Evolutionary conservation across 2,329 filamentous ascomycete genomes (phyloP), one percentile per base, ranked within the genome.

Genomic region (Monosporascus cannonballus): DNA sequence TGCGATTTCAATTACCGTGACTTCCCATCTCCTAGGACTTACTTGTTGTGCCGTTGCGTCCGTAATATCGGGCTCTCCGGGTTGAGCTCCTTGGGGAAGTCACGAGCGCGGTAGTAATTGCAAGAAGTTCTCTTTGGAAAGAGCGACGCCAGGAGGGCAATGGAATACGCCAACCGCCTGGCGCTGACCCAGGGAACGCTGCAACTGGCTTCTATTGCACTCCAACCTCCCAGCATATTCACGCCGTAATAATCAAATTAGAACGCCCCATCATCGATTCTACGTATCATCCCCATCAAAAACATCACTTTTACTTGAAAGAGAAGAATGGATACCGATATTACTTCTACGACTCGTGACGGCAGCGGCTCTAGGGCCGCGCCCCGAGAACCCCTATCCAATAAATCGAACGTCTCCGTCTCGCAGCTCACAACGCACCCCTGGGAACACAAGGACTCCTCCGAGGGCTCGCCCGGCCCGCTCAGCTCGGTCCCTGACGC

Each of bases 401-500:
- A 66, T 54, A 55, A 50, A 51, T 59, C 62, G 45, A 64, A 65
- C 56, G 44, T 60, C 47, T 53, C 25, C 49, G 55, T 24, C 55
- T 57, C 52, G 41, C 56, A 46, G 45, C 44, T 54, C 27, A 41
- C 49, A 45, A 34, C 44, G n/a, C 62, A 50, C 54, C 60, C 36
- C 49, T 73, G 54, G 67, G 64, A 50, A 50, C 65, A 47, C 65
- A 70, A 62, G 50, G 69, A 73, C 54, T 73, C 71, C 3, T 72
- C 70, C 1, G 69, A 73, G 48, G 65, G 64, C 15, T 59, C 56
- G 24, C 66, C 69, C 2, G 73, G 69, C 55, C 59, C 66, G 3
- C 69, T 69, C 50, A 60, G 62, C 45, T 72, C 70, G 17, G 63
- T 73, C 27, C 71, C 63, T 56, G 69, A 72, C 54, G 70, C 71